A percentile compares a stretch with the other conserved stretches of the same genome.
Conservation (phyloP, 2,329 filamentous ascomycete species). For the Akanthomyces muscarius region DNA sequence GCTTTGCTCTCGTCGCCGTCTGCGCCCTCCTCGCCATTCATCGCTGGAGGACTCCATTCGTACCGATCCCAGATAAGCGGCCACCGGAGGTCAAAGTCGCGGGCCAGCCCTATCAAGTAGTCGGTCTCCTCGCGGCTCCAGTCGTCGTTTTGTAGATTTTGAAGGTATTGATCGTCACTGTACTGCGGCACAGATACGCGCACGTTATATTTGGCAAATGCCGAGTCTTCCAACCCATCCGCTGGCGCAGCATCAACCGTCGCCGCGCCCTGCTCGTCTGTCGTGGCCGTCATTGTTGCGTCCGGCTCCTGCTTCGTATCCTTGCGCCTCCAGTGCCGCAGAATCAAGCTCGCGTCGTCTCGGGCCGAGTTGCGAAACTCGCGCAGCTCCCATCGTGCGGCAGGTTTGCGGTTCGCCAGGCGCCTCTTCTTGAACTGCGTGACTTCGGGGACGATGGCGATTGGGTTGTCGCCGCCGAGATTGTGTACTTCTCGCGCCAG, state of each 20-base stretch:
- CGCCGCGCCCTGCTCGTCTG: conserved; percentile 28
- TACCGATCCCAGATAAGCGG: conserved; percentile 90
- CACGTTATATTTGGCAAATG: conserved; percentile 86
- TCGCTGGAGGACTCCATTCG: conserved; percentile 57
- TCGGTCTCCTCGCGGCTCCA: conserved; percentile 95
- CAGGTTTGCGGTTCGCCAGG: conserved; percentile 51
- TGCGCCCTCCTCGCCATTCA: conserved; percentile 42
- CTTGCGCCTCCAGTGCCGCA: conserved; percentile 79
- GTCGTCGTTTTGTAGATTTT: conserved; percentile 66
- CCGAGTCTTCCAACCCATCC: conserved; percentile 51
- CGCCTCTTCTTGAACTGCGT: conserved; percentile 57
- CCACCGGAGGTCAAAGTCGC: conserved; percentile 85
- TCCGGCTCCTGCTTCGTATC: conserved; percentile 40
- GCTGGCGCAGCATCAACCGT: conserved; percentile 18
- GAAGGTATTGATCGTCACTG: conserved; percentile 80
- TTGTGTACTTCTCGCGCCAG: conserved; percentile 63
- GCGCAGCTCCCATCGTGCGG: conserved; percentile 61
- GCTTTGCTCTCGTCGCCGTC: conserved; percentile 48
- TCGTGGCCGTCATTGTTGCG: conserved; percentile 18
- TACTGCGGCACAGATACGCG: conserved; percentile 75
- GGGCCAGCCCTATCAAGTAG: conserved; percentile 72
- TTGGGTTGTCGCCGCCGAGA: conserved; percentile 62
- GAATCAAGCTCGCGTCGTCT: conserved; percentile 58
- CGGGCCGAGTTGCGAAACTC: conserved; percentile 77
- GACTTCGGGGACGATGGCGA: conserved; percentile 60